Evolutionary conservation across 371 early-diverging fungal species (phyloP), one percentile per base, ranked within the genome.

Genomic region (Batkoa obscura): DNA sequence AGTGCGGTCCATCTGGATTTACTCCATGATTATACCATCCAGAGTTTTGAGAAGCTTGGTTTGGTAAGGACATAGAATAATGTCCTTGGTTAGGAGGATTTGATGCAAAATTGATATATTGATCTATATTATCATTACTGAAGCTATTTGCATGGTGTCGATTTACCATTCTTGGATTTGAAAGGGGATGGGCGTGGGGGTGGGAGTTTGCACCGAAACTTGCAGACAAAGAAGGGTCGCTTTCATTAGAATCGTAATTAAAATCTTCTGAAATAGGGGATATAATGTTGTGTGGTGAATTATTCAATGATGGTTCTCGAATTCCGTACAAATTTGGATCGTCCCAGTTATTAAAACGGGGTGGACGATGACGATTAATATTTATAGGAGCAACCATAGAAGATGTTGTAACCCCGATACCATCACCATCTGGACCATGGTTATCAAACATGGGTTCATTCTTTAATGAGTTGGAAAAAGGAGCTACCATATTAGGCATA

Each of bases 221-320:
- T 12, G 50, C 50, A 31, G 50, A 50, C 10, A 50, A 34, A 4
- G 17, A 31, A 17, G 17, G 50, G 34, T 50, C 50, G 34, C 50
- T 50, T 36, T 50, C 50, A 34, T 4, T 34, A 34, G 32, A 31
- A n/a, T 50, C 50, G 34, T 50, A 50, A 13, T 39, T 39, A 34
- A 50, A 50, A 30, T 50, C 50, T 36, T 50, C 50, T 12, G 50
- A 50, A 34, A 50, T 50, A 34, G 50, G 50, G 15, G 50, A 50
- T 17, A 50, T 50, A 2, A 50, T 34, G 30, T 50, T 50, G 30
- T 50, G 50, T 17, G 50, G 50, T 12, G 50, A 50, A 34, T 34
- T 50, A 12, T 30, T 5, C 36, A 50, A 6, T 13, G 32, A 36
- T 39, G 41, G 41, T 8, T 13, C 41, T 39, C 13, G 5, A 13